Base-by-base conservation (phyloP, 805 yeast genomes). In the Blastobotrys parvus region DNA sequence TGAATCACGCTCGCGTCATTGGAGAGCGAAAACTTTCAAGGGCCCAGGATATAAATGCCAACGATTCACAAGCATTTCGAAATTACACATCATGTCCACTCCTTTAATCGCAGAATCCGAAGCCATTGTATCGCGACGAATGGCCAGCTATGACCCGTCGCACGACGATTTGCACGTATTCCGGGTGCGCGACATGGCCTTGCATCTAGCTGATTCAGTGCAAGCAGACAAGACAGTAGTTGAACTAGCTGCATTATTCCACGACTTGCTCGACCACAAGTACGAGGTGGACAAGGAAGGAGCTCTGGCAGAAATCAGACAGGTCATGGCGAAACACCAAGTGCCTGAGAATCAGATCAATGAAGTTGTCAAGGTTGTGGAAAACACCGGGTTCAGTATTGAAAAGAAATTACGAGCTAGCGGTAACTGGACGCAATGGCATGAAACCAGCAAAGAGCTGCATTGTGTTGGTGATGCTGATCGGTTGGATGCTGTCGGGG, bases 401-500 rank as follows among this genome's bases (percentile, higher is more conserved):
- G 64, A 61, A 39, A 51, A 47, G 46, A 46, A 43, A 37, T 50
- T 60, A 23, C 45, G 50, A 6, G 50, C 44, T 3, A 38, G 43
- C 7, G 57, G 54, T 29, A 18, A 39, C 11, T 56, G 63, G 63
- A 45, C 55, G 16, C 42, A 42, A 10, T 61, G 66, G 66, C 63
- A 58, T 43, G 48, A 57, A 13, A 48, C 40, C 3, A 55, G 60
- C 39, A 23, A 25, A 5, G 65, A 61, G 44, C 52, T 60, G 38
- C 62, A 58, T 33, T 59, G 64, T 51, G 47, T 32, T 30, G 53
- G 38, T 3, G 35, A 32, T 39, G 68, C 68, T 5, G 76, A 72
- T 62, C 37, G 61, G 19, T 48, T 63, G n/a, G 68, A 64, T 31
- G 67, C 68, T 4, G 59, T 62, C 41, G 68, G 68, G 15, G 60